Evolutionary conservation across 129 eudicot species (phyloP), one percentile per base, ranked within the genome.

Genomic region (Ambrosia trifida): DNA sequence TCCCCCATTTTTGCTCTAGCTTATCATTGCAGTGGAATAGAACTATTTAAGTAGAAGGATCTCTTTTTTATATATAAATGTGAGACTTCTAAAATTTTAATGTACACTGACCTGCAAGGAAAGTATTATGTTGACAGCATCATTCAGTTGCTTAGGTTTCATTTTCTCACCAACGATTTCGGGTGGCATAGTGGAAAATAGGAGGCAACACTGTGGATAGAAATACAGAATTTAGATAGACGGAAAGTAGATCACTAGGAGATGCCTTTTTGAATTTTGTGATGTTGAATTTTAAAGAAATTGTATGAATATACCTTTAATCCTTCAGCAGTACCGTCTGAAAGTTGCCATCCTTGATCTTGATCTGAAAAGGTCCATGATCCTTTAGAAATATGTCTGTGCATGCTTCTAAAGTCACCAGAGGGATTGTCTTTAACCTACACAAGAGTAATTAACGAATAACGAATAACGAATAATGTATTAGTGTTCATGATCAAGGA

Each of bases 261-360:
- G 14, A 64, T 2, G 28, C 16, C 40, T 38, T 64, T 57, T 45
- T 2, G 24, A 44, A 24, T 44, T 17, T 79, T 56, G 56, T 68
- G 71, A 54, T 58, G 6, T 59, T 57, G 19, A 45, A 31, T 12
- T 56, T 7, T 66, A 46, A 8, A 57, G 14, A 51, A 7, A 16
- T 28, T 4, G 11, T 33, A 24, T 36, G 32, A 30, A 64, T 36
- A 64, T 32, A 91, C 97, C 94, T 86, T 91, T 49, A 91, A 32
- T 69, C 80, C 97, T 79, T 91, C 97, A 36, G 97, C 91, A 64
- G 97, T 88, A 73, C 97, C 83, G 58, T 91, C 97, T 5, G 97
- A 91, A 49, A 84, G 86, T 82, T 91, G 97, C 97, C 97, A 88
- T 76, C 97, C 97, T 49, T 88, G 96, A 69, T 88, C 97, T 84